Conservation (phyloP, 306 rosid genomes). For the Parietaria judaica region DNA sequence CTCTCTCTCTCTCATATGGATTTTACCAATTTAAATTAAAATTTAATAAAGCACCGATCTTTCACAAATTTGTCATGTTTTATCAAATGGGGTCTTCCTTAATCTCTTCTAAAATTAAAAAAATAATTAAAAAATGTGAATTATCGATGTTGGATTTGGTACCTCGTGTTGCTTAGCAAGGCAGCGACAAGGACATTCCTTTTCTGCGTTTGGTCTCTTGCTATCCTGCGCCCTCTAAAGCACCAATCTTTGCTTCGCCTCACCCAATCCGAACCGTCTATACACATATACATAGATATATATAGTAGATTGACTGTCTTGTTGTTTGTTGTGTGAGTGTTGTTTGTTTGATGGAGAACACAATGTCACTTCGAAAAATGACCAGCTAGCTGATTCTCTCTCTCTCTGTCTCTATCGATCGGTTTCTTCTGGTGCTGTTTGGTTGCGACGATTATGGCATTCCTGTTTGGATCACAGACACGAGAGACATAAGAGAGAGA, state of each 20-base stretch:
- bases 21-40: not conserved
- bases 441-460: constrained; percentile 17
- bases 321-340: constrained; percentile 15
- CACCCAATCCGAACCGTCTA: not conserved
- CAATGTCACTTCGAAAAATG: constrained; percentile 55
- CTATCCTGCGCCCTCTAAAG: not conserved
- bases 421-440: constrained; percentile 36
- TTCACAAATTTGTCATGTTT: not conserved
- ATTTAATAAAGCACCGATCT: too few relatives aligned
- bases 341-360: constrained; percentile 27
- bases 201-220: not conserved
- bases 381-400: constrained; percentile 54
- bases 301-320: not conserved
- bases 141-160: not conserved
- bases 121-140: not conserved
- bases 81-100: not conserved
- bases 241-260: not conserved
- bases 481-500: not conserved
- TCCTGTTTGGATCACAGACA: not conserved
- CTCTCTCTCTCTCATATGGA: not conserved
- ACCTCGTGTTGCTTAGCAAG: not conserved
- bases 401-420: constrained; percentile 8
- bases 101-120: not conserved
- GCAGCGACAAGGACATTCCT: constrained; percentile 1
- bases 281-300: not conserved